Base-by-base conservation (phyloP, 176 grass and related monocot genomes). In the Aegilops tauschii region DNA sequence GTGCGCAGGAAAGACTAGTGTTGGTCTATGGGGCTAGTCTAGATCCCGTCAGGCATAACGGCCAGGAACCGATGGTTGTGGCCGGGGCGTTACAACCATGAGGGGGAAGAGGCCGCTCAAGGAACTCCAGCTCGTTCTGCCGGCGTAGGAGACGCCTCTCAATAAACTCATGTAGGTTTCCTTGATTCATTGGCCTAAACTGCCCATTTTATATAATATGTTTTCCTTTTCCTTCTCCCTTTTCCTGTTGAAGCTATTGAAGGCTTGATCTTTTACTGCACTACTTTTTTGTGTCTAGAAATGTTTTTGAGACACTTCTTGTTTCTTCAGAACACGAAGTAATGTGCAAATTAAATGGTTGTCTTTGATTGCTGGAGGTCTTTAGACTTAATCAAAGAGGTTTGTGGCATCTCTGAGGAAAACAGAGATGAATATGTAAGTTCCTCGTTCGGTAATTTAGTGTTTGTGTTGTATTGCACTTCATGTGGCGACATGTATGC, bases 381-480 rank as follows among this genome's bases (percentile, higher is more conserved):
- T 82, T 86, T 81, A 95, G 93, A 29, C 76, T 95, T 58, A 92
- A 95, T 86, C 93, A 98, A 84, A 91, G 69, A 73, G 90, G 93
- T 1, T 69, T 92, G 86, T 80, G 73, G 78, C 79, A 92, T 89
- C 78, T 93, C 89, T 1, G 88, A 88, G 62, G 92, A 95, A 94
- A 80, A 68, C 44, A 81, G 85, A 68, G 71, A 71, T 80, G 86
- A 69, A 87, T 77, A 85, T 23, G 80, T 86, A 39, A 86, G 85
- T 85, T 84, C 78, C 36, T 44, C 10, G 35, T 80, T 76, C 34
- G 30, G 68, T 69, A 18, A 32, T 74, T 44, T 28, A 82, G 12
- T 59, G 36, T 6, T 78, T 3, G 12, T 28, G 62, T 37, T 10
- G 17, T 52, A 49, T 62, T 58, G 44, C 23, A 75, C 28, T 31